Evolutionary conservation across 2,329 filamentous ascomycete species (phyloP), one percentile per base, ranked within the genome.

Genomic region (Clarireedia paspali): DNA sequence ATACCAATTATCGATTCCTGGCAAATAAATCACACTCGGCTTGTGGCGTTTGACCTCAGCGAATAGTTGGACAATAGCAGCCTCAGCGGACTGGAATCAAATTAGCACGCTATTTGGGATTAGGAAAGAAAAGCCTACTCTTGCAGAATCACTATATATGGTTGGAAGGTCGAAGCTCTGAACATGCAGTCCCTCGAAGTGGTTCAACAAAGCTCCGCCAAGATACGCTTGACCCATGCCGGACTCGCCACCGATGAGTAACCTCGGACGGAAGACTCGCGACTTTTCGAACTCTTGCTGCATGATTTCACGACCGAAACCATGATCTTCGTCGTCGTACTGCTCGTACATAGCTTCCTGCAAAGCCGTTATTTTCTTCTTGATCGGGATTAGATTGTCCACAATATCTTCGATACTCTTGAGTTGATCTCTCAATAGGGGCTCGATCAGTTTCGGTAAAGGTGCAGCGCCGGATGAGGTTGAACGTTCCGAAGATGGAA

Each of bases 191-290:
- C 91, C 90, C 72, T 99, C 94, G 54, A 99, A 87, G 67, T 95
- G 85, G 70, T 95, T 90, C 61, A 97, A 75, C 51, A 97, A 75
- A 5, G 92, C 94, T 48, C 86, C 85, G 30, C 89, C 85, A 40
- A 99, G 76, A 66, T 99, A 96, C 49, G 85, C 82, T 69, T 99
- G 95, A 0, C 95, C 94, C 92, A 97, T 97, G 9, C 94, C 94
- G 46, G 83, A 77, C 9, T 78, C 70, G n/a, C 94, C 94, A 44
- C 84, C 81, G 55, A 99, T 86, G 30, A 99, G 79, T 53, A 97
- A 77, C 46, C 94, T 81, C 7, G 94, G 95, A 17, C 94, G 82
- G 75, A 95, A 99, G 24, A 96, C 82, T 39, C 92, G 84, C 23
- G 89, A 88, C 50, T 83, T 85, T 65, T 97, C 91, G 70, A 99